Percentiles rank a stretch among this genome's conserved stretches.
phyloP scores from a whole-genome alignment of 164 flowering plant species.

The Protea cynaroides region DNA sequence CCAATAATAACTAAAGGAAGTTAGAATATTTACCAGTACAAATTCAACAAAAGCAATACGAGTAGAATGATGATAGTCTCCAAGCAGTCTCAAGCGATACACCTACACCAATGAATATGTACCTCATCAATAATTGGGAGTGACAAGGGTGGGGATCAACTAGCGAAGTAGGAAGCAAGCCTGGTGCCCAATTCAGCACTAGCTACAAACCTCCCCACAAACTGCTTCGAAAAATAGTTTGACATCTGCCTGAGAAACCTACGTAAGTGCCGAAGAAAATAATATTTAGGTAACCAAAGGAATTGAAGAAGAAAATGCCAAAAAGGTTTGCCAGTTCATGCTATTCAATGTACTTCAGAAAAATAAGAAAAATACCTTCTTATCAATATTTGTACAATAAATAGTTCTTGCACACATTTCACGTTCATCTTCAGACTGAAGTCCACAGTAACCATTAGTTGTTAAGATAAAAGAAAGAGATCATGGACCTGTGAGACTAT shows the following conservation, averaged over 20 bases:
- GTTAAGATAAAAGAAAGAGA: constrained; percentile 8
- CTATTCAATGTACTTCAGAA: constrained; percentile 4
- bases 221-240: constrained; percentile 68
- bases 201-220: constrained; percentile 69
- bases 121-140: not conserved
- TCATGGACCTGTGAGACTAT: not conserved
- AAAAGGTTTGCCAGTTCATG: not conserved
- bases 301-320: not conserved
- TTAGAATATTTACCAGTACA: constrained; percentile 41
- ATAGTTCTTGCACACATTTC: constrained; percentile 89
- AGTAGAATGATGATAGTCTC: constrained; percentile 75
- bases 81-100: constrained; percentile 67
- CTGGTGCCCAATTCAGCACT: not conserved
- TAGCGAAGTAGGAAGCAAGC: constrained; percentile 1
- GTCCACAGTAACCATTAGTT: constrained; percentile 6
- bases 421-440: constrained; percentile 74
- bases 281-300: no score
- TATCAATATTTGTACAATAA: constrained; percentile 82
- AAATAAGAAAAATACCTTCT: constrained; percentile 42
- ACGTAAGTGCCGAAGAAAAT: constrained; percentile 1
- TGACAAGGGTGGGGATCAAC: not conserved
- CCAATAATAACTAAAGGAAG: not conserved
- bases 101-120: constrained; percentile 38
- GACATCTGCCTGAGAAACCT: constrained; percentile 77
- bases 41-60: constrained; percentile 90